Evolutionary conservation across 192 early-diverging fungal species (phyloP).

Genomic region (Oehlia diaphana): DNA sequence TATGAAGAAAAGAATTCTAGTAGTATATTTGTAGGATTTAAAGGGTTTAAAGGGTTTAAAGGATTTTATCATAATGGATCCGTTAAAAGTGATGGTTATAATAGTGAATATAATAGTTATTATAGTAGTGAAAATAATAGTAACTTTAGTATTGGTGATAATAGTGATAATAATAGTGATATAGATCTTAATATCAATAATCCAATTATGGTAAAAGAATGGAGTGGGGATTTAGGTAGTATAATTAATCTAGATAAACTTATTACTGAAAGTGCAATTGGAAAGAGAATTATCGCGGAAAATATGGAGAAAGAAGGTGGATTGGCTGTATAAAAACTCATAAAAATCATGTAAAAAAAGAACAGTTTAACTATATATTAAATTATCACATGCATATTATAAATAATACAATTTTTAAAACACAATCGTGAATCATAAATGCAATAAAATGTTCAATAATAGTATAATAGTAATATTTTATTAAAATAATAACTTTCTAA

Average conservation of each 20-base stretch:
- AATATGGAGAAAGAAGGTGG: background rate
- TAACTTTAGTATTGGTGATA: background rate
- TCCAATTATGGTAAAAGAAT: background rate
- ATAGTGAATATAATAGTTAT: background rate
- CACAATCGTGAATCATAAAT: no score
- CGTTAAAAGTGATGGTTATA: background rate
- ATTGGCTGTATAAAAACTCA: background rate
- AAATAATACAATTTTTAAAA: no score
- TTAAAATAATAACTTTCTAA: no score
- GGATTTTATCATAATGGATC: background rate
- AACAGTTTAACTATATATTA: background rate
- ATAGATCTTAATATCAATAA: background rate
- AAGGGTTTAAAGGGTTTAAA: background rate
- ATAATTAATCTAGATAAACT: background rate
- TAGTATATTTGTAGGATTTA: background rate
- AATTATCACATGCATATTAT: no score
- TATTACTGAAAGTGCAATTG: background rate
- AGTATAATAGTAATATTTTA: no score
- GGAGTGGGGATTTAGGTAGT: background rate
- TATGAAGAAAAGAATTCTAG: background rate
- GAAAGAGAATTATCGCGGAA: background rate
- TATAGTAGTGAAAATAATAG: background rate
- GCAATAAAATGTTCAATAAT: no score
- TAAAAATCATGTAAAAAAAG: background rate
- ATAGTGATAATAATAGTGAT: background rate